Conservation (phyloP, 2,329 filamentous ascomycete species). For the Sarocladiaceae sp. region DNA sequence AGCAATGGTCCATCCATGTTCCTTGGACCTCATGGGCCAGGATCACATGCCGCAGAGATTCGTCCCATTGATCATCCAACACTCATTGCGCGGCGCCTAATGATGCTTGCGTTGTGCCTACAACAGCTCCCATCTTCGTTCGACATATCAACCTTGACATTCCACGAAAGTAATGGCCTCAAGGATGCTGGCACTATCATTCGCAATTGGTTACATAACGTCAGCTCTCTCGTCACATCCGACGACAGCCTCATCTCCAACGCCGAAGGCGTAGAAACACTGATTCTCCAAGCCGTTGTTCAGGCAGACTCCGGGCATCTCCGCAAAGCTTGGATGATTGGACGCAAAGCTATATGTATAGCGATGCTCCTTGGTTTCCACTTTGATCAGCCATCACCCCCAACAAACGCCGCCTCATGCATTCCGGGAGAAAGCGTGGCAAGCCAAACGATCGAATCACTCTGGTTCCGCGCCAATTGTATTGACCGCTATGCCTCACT, state of each 20-base stretch:
- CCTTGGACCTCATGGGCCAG: not conserved
- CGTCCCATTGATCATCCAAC: conserved; percentile 43
- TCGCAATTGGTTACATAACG: conserved; percentile 23
- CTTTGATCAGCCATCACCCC: conserved; percentile 24
- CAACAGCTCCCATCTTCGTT: conserved; percentile 38
- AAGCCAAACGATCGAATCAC: not conserved
- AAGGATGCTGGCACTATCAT: conserved; percentile 1
- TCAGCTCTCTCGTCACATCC: conserved; percentile 38
- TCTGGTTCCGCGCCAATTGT: conserved; percentile 48
- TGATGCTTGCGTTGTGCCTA: conserved; percentile 41
- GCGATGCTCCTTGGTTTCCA: conserved; percentile 48
- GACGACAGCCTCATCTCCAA: conserved; percentile 49
- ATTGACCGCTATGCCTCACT: conserved; percentile 48
- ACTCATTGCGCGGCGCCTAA: conserved; percentile 41
- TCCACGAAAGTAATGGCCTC: not conserved
- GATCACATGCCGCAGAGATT: conserved; percentile 12
- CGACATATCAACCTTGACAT: conserved; percentile 21
- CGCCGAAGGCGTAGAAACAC: conserved; percentile 48
- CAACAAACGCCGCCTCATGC: conserved; percentile 27
- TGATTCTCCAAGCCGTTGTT: conserved; percentile 44
- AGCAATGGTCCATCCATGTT: not conserved
- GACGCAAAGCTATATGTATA: conserved; percentile 44
- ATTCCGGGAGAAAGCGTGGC: conserved; percentile 5
- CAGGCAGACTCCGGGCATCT: conserved; percentile 51
- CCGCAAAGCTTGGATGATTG: conserved; percentile 48